phyloP scores from a whole-genome alignment of 805 yeast species.

The Saccharomycopsis schoenii region DNA sequence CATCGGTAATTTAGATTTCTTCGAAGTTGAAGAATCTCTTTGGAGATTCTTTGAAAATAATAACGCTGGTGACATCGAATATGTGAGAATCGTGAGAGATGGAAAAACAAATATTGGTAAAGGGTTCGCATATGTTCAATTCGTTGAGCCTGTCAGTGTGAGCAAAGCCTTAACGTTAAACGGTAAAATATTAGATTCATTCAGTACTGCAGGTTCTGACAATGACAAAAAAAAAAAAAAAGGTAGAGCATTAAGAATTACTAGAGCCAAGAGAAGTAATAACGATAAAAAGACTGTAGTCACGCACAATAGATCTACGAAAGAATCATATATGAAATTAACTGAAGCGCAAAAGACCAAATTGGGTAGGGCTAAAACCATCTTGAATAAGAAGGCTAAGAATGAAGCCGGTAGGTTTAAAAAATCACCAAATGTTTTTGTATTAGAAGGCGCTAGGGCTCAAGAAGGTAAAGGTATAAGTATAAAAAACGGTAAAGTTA shows the following conservation, averaged over 20 bases:
- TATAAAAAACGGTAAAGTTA: constrained; percentile 38
- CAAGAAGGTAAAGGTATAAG: constrained; percentile 50
- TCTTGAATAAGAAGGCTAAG: constrained; percentile 74
- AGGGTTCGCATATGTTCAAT: constrained; percentile 95
- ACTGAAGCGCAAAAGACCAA: constrained; percentile 64
- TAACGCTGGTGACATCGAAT: constrained; percentile 58
- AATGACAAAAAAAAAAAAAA: constrained; percentile 30
- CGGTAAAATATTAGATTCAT: constrained; percentile 44
- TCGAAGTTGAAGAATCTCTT: constrained; percentile 79
- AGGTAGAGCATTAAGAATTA: constrained; percentile 61
- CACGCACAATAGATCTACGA: constrained; percentile 24
- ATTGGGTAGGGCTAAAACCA: constrained; percentile 68
- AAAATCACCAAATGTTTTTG: constrained; percentile 20
- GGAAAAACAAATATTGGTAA: constrained; percentile 90
- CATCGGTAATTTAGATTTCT: constrained; percentile 90
- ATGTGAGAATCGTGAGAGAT: constrained; percentile 86
- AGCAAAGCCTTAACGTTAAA: constrained; percentile 72
- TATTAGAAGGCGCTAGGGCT: constrained; percentile 73
- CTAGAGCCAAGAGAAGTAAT: constrained; percentile 48
- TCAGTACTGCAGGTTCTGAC: constrained; percentile 23
- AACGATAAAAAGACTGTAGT: constrained; percentile 20
- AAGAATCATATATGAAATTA: constrained; percentile 28
- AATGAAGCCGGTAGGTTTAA: constrained; percentile 47
- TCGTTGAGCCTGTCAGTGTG: constrained; percentile 62
- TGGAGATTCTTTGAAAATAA: constrained; percentile 63